These are phyloP conservation scores for Solanum rostratum DNA, from an alignment of 257 asterid genomes.

Conservation along the genomic window DNA sequence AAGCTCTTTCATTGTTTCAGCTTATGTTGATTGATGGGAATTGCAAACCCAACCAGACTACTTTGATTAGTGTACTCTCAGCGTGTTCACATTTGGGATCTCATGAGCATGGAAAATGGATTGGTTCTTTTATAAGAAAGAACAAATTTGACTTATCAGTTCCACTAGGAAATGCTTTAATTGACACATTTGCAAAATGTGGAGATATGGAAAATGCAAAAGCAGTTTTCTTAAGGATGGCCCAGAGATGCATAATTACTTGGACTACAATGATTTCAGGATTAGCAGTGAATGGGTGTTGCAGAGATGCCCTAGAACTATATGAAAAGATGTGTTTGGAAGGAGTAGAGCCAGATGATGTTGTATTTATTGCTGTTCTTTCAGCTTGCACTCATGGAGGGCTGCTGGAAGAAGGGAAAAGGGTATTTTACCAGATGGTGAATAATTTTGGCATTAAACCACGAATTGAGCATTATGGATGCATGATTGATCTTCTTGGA, in stretches of 20 bases:
- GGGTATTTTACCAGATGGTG: slow-evolving; percentile 30
- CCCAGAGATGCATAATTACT: slow-evolving; percentile 29
- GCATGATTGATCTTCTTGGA: slow-evolving; percentile 48
- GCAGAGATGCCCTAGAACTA: slow-evolving; percentile 26
- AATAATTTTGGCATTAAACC: slow-evolving; percentile 23
- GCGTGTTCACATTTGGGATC: slow-evolving; percentile 39
- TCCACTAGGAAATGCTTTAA: slow-evolving; percentile 38
- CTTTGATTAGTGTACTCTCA: slow-evolving; percentile 29
- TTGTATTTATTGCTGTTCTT: slow-evolving; percentile 35
- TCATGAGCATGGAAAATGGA: slow-evolving; percentile 41
- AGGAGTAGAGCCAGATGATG: slow-evolving; percentile 35
- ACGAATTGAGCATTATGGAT: slow-evolving; percentile 42
- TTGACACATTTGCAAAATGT: slow-evolving; percentile 46
- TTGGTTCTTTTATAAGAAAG: slow-evolving; percentile 28
- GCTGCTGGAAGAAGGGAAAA: slow-evolving; percentile 30
- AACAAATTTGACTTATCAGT: slow-evolving; percentile 21
- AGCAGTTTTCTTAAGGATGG: slow-evolving; percentile 23
- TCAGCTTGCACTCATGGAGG: slow-evolving; percentile 48
- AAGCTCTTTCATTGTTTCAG: slow-evolving; percentile 27
- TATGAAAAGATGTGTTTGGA: slow-evolving; percentile 21
- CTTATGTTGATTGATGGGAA: slow-evolving; percentile 27
- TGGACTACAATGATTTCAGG: slow-evolving; percentile 49
- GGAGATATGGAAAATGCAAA: slow-evolving; percentile 39
- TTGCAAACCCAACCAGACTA: slow-evolving; percentile 38
- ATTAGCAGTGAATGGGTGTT: slow-evolving; percentile 30